Base-by-base conservation (phyloP, 768 basidiomycete genomes). In the Stropharia rugosoannulata region DNA sequence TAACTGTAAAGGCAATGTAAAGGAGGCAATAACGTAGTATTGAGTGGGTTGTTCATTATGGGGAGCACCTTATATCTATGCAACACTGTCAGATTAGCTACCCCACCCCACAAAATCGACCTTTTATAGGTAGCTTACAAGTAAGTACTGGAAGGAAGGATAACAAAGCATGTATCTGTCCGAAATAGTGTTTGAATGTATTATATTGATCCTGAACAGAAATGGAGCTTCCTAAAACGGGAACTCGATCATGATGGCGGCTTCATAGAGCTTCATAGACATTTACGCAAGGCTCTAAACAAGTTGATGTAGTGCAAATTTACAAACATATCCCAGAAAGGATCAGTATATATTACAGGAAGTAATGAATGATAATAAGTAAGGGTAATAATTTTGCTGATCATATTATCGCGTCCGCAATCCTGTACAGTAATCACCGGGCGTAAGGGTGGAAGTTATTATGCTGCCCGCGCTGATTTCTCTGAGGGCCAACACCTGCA, bases 361-460 rank as follows among this genome's bases (percentile, higher is more conserved):
- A 52, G 39, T 41, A 16, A 52, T 27, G 29, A 36, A 10, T 44
- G 41, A 16, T 43, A 52, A 43, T 52, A 52, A 52, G 51, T 52
- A 52, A 52, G 32, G 22, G 41, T 52, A 43, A 52, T 52, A 52
- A 44, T 32, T 36, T 32, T 18, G n/a, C 19, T 40, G 37, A 11
- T 39, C 22, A 38, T 50, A 25, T 11, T 50, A 25, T 11, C 40
- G 49, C 5, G n/a, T 15, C 16, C n/a, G 27, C 35, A 29, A 35
- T n/a, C 42, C 51, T 16, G 32, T 18, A 37, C n/a, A 27, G 22
- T 15, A 16, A 39, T 64, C 51, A 90, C 61, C 90, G 86, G 32
- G 89, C 86, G 62, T 93, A 93, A 0, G 91, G 91, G 63, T 93
- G 91, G 72, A 88, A 93, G 60, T 84, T 82, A 70, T 92, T 82